phyloP scores from a whole-genome alignment of 2,329 filamentous ascomycete genomes.

The Diaporthe sp. region DNA sequence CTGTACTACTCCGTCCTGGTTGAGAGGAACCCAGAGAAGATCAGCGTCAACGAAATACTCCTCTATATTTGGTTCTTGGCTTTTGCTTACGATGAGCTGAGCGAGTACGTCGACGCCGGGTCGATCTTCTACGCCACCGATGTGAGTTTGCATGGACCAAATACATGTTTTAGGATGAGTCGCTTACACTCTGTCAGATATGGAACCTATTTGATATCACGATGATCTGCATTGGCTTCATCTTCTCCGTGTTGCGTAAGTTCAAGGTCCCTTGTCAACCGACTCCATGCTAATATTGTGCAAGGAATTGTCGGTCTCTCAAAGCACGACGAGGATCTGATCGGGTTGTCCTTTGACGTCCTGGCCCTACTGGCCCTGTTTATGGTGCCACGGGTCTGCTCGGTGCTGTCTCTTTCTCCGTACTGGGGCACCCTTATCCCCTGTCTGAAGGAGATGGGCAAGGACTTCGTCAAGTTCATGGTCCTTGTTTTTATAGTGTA shows the following conservation, averaged over 20 bases:
- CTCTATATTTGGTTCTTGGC: conserved; percentile 89
- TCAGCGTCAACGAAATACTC: conserved; percentile 76
- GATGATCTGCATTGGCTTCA: conserved; percentile 79
- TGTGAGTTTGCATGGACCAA: conserved; percentile 51
- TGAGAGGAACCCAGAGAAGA: conserved; percentile 71
- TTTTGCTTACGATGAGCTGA: conserved; percentile 88
- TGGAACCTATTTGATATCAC: conserved; percentile 84
- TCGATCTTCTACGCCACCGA: conserved; percentile 87
- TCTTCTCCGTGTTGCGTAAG: conserved; percentile 80
- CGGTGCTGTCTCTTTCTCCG: conserved; percentile 84
- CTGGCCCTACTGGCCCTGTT: conserved; percentile 89
- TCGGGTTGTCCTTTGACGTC: conserved; percentile 88
- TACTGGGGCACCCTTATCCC: conserved; percentile 93
- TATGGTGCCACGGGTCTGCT: conserved; percentile 89
- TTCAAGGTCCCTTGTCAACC: conserved; percentile 35
- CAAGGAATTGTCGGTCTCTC: conserved; percentile 75
- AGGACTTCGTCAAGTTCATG: conserved; percentile 84
- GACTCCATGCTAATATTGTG: conserved; percentile 35
- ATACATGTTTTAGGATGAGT: conserved; percentile 75
- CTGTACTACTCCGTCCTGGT: conserved; percentile 91
- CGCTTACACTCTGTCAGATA: conserved; percentile 73
- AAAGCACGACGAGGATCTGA: conserved; percentile 69
- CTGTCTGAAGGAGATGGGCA: conserved; percentile 93
- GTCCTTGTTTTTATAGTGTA: conserved; percentile 86
- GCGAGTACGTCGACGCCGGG: conserved; percentile 87